phyloP scores from a whole-genome alignment of 208 protist genomes.

The Leishmania major region DNA sequence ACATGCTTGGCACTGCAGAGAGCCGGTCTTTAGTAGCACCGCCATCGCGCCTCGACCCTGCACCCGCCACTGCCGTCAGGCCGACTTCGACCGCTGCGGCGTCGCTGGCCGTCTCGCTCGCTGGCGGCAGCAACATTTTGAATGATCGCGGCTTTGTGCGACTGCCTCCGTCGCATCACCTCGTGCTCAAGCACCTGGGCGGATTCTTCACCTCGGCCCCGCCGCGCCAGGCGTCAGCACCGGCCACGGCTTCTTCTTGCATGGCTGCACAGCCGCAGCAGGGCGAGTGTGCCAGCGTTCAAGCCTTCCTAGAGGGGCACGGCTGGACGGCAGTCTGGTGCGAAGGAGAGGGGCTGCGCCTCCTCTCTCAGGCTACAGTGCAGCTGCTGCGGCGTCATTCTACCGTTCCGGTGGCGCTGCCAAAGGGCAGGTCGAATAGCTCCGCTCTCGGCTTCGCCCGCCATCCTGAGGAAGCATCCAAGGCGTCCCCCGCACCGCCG shows the following conservation, averaged over 20 bases:
- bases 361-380: conserved; percentile 36
- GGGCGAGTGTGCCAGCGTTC: conserved; percentile 12
- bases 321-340: conserved; percentile 38
- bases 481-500: background rate
- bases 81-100: conserved; percentile 8
- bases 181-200: conserved; percentile 35
- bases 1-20: background rate
- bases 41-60: background rate
- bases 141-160: conserved; percentile 31
- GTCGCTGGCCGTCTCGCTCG: conserved; percentile 16
- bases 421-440: background rate
- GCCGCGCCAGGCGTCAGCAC: background rate
- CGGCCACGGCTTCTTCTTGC: background rate
- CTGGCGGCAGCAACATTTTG: conserved; percentile 23
- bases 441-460: conserved; percentile 7
- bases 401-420: background rate
- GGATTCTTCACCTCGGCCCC: conserved; percentile 29
- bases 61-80: background rate
- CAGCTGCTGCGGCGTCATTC: conserved; percentile 28
- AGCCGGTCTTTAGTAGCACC: background rate
- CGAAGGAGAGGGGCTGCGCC: conserved; percentile 46
- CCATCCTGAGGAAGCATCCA: background rate
- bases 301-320: conserved; percentile 15
- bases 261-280: background rate
- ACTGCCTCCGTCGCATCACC: conserved; percentile 30